A percentile compares a stretch with the other conserved stretches of the same genome.
phyloP scores from a whole-genome alignment of 164 flowering plant genomes.

The Berberis thunbergii region DNA sequence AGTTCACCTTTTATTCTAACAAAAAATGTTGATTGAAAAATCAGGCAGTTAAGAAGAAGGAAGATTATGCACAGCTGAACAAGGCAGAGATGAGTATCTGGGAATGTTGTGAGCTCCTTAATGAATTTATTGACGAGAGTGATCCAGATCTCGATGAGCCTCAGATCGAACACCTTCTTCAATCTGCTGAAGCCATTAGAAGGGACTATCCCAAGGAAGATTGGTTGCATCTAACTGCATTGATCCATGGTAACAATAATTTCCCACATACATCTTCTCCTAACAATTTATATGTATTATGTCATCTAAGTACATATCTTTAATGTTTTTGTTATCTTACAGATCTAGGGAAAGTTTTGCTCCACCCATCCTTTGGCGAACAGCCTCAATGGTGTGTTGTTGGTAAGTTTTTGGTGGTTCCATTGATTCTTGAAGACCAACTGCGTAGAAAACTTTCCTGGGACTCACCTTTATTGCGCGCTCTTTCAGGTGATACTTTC shows the following conservation, averaged over 20 bases:
- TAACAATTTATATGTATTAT: too few relatives aligned
- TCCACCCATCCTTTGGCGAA: slow-evolving; percentile 27
- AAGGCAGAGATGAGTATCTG: slow-evolving; percentile 30
- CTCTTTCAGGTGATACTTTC: slow-evolving; percentile 23
- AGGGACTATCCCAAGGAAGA: slow-evolving; percentile 38
- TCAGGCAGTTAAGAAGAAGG: slow-evolving; percentile 26
- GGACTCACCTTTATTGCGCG: background rate
- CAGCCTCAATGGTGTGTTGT: slow-evolving; percentile 36
- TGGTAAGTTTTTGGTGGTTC: slow-evolving; percentile 13
- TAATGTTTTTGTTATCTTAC: background rate
- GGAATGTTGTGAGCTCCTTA: slow-evolving; percentile 40
- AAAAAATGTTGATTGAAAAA: background rate
- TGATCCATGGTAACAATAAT: slow-evolving; percentile 26
- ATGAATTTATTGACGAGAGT: slow-evolving; percentile 14
- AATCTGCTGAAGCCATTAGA: slow-evolving; percentile 34
- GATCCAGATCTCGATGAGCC: slow-evolving; percentile 38
- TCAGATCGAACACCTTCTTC: slow-evolving; percentile 36
- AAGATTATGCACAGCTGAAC: slow-evolving; percentile 27
- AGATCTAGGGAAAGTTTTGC: slow-evolving; percentile 37
- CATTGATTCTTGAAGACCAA: background rate
- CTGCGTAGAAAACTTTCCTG: background rate
- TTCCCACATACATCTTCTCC: too few relatives aligned
- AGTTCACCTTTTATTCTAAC: too few relatives aligned
- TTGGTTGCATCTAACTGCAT: slow-evolving; percentile 40
- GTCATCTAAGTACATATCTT: background rate